Evolutionary conservation across 805 yeast species (phyloP), one percentile per base, ranked within the genome.

Genomic region (Wickerhamiella sorbophila): DNA sequence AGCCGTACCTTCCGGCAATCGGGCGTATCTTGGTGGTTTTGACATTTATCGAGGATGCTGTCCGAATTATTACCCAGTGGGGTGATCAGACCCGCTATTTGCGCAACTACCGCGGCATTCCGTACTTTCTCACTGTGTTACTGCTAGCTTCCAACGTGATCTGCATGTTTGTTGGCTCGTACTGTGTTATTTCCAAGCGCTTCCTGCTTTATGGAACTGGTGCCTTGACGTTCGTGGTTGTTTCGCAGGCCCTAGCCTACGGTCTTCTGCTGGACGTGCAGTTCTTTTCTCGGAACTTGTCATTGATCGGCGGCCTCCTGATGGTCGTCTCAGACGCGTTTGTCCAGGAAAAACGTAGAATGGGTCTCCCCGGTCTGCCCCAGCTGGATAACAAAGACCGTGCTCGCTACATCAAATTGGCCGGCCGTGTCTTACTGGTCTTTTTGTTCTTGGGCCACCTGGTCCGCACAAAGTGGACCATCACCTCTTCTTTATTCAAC

Each of bases 11-110:
- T 38, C 96, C 97, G 6, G 76, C 77, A 18, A 74, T 88, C 53
- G 97, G 95, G 31, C 71, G 97, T 44, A 75, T 83, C 46, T 73
- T 87, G 50, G 87, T 88, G 47, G 95, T 88, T 43, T 94, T 94
- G 38, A 91, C 97, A 0, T 88, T 87, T 58, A 74, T 76, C 50
- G 97, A 88, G 63, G 97, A 91, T 57, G 73, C 94, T 3, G 58
- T 79, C 41, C 73, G 98, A 60, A 83, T 88, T 54, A 52, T 77
- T 41, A 65, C 85, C 4, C 96, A 87, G 64, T 88, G 96, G 96
- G 61, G 71, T 29, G 94, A 84, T 54, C 98, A 88, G 62, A 83
- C 84, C 19, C 80, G 75, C 59, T 88, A 81, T 60, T 68, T 91
- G 52, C 72, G 82, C 66, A 75, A 75, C 51, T 81, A 76, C 66